These are phyloP conservation scores for Pichia paraexigua DNA, from an alignment of 805 yeast species.

Conservation along the genomic window DNA sequence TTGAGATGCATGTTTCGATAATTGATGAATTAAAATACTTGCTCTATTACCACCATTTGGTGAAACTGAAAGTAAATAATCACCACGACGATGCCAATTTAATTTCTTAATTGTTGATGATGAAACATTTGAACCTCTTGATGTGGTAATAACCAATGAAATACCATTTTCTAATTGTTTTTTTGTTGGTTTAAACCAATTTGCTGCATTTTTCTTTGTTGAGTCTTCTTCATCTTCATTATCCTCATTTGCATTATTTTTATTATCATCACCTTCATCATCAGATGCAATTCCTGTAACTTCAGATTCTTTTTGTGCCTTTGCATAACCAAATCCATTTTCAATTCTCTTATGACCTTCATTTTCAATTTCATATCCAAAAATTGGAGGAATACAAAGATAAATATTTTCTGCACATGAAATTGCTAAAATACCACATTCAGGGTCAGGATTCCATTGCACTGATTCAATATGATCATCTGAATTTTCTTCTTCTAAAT, in stretches of 20 bases:
- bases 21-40: slow-evolving; percentile 88
- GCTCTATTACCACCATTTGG: slow-evolving; percentile 77
- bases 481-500: slow-evolving; percentile 43
- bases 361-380: slow-evolving; percentile 83
- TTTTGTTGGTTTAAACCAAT: slow-evolving; percentile 76
- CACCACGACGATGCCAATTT: slow-evolving; percentile 97
- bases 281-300: slow-evolving; percentile 29
- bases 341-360: slow-evolving; percentile 71
- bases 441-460: slow-evolving; percentile 82
- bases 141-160: slow-evolving; percentile 57
- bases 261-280: slow-evolving; percentile 21
- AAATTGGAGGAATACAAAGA: slow-evolving; percentile 81
- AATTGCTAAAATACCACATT: slow-evolving; percentile 73
- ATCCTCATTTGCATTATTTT: slow-evolving; percentile 31
- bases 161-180: slow-evolving; percentile 58
- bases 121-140: slow-evolving; percentile 32
- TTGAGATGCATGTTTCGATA: slow-evolving; percentile 90
- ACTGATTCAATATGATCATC: slow-evolving; percentile 76
- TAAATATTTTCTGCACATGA: slow-evolving; percentile 75
- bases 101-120: slow-evolving; percentile 63
- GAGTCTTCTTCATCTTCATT: slow-evolving; percentile 14
- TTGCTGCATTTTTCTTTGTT: slow-evolving; percentile 47
- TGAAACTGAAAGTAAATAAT: slow-evolving; percentile 93
- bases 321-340: slow-evolving; percentile 83
- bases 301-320: slow-evolving; percentile 25